Percentiles rank a stretch among this genome's conserved stretches.
Evolutionary conservation across 371 early-diverging fungal species (phyloP).

Genomic region (Mucor plumbeus): DNA sequence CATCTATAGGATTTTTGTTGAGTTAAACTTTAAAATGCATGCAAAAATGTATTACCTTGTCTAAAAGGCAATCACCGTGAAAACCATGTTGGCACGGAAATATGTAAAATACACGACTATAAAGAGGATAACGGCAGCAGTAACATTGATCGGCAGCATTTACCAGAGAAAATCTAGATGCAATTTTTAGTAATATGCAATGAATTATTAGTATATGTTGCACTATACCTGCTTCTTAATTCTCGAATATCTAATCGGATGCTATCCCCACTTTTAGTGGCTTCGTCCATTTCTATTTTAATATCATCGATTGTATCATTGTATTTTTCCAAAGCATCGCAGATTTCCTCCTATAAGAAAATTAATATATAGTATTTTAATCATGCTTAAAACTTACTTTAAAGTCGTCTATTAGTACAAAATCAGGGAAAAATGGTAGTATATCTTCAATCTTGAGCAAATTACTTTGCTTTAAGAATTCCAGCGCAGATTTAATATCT

Average conservation of each 20-base stretch:
- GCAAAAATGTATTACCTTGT: constrained; percentile 52
- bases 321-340: constrained; percentile 85
- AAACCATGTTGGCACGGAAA: constrained; percentile 96
- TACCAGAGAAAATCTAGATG: constrained; percentile 74
- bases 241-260: constrained; percentile 82
- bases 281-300: constrained; percentile 90
- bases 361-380: too few relatives aligned
- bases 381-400: constrained; percentile 46
- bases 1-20: constrained; percentile 32
- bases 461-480: constrained; percentile 78
- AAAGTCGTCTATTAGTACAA: constrained; percentile 93
- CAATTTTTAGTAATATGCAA: background rate
- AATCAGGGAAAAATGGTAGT: constrained; percentile 94
- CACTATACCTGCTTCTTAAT: constrained; percentile 66
- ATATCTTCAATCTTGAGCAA: constrained; percentile 95
- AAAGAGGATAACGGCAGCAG: constrained; percentile 74
- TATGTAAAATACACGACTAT: constrained; percentile 88
- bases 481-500: constrained; percentile 87
- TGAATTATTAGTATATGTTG: background rate
- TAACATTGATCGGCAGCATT: constrained; percentile 83
- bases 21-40: background rate
- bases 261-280: constrained; percentile 83
- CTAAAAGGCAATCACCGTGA: constrained; percentile 86
- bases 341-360: constrained; percentile 70
- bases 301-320: constrained; percentile 81